Evolutionary conservation across 2,329 filamentous ascomycete genomes (phyloP), one percentile per base, ranked within the genome.

Genomic region (Fusarium floridanum): DNA sequence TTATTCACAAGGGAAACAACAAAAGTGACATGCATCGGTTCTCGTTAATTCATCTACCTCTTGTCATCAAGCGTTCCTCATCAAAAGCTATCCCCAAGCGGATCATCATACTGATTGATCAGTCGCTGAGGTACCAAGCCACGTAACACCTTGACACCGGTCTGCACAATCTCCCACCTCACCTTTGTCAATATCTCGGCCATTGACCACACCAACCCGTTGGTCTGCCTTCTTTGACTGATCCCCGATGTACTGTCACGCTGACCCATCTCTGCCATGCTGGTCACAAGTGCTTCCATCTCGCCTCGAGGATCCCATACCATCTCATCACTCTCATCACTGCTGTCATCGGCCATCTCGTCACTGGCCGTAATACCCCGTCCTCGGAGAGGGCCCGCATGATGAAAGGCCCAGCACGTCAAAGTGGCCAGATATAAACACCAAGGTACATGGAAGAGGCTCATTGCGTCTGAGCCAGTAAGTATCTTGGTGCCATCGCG

Each of bases 381-480:
- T 17, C 22, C 55, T 3, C 55, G 34, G 17, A 37, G 14, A 59
- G 55, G 55, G 2, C 55, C 22, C 2, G 83, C 82, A 60, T 88
- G 87, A 75, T 90, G 88, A 63, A 89, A 90, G 0, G 87, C 86
- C 89, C 90, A 92, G 36, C 87, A 86, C 0, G 88, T 88, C 45
- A 91, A 75, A 0, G 89, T 90, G 0, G 88, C 88, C 1, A 92
- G 81, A 73, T 91, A 91, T 14, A 91, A 77, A 70, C 88, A 89
- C 90, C 90, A 92, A 0, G 89, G 88, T 20, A 91, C 89, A 75
- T 91, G 89, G 76, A 91, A 91, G 0, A 88, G 81, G 50, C 88
- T 86, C 48, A 86, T 86, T 2, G 86, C 84, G 22, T 89, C 87
- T 67, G 85, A 87, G 39, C 88, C 85, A 14, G 87, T 83, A 3